Base-by-base conservation (phyloP, 257 asterid genomes). In the Coffea canephora region DNA sequence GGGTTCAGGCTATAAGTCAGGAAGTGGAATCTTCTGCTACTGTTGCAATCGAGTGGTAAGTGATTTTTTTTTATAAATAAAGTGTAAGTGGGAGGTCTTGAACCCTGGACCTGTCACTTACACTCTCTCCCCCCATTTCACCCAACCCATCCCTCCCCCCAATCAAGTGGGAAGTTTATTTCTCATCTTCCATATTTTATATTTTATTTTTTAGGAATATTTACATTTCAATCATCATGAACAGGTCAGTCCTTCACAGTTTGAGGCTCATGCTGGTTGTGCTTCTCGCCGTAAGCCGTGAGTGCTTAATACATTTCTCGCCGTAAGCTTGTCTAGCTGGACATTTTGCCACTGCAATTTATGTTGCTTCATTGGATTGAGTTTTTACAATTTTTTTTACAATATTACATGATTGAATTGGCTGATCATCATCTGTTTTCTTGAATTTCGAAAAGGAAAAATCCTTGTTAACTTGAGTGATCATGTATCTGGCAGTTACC, bases 181-280 rank as follows among this genome's bases (percentile, higher is more conserved):
- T 49, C 12, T 69, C 49, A 50, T 73, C 34, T 21, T 61, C 43
- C 50, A 78, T 61, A 61, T 50, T 65, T 19, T 45, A 57, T 13
- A 25, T 46, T 1, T 69, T 67, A 14, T 6, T 74, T 11, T 76
- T 31, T 31, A 31, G 25, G 78, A 79, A 68, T 83, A 80, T 76
- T 90, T 77, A 73, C 71, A 31, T 43, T 82, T 68, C 77, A 73
- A 41, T 69, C 78, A 57, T 83, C 74, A 39, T 77, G 54, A 68
- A 86, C 89, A 96, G 98, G 96, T 96, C 81, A 96, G 98, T 80
- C 95, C 99, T 41, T 96, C 99, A 10, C 88, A 82, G 81, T 96
- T 96, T 86, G 99, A 96, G 90, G 89, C 89, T 64, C 99, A 94
- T 94, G 99, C 99, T 75, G 99, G 97, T 77, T 90, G 82, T 80